A percentile compares a stretch with the other conserved stretches of the same genome.
Evolutionary conservation across 306 rosid genomes (phyloP).

Genomic region (Psophocarpus tetragonolobus): DNA sequence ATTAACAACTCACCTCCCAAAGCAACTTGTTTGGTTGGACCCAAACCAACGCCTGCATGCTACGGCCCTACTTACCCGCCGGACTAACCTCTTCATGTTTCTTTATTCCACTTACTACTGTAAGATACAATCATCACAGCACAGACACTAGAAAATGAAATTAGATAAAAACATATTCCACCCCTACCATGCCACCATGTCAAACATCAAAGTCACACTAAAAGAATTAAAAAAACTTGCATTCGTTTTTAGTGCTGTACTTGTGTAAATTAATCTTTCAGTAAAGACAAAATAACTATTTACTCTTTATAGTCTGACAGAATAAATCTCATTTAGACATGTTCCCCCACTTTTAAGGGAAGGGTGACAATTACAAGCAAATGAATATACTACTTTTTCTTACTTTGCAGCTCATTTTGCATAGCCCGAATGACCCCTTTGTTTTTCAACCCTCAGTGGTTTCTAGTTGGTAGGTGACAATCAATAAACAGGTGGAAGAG

Average conservation of each 20-base stretch:
- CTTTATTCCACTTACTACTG: background rate
- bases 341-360: slow-evolving; percentile 30
- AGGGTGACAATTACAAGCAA: slow-evolving; percentile 31
- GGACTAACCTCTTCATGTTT: slow-evolving; percentile 20
- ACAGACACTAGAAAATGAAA: background rate
- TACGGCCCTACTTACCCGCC: slow-evolving; percentile 40
- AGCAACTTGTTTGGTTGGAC: slow-evolving; percentile 29
- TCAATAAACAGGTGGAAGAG: background rate
- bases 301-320: no score
- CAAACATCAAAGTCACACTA: slow-evolving; percentile 1
- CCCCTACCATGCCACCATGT: background rate
- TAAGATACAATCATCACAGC: background rate
- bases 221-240: background rate
- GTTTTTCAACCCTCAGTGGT: slow-evolving; percentile 23
- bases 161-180: background rate
- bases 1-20: background rate
- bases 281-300: background rate
- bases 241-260: background rate
- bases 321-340: slow-evolving; percentile 19
- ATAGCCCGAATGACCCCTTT: slow-evolving; percentile 20
- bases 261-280: background rate
- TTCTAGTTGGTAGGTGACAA: slow-evolving; percentile 14
- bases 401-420: background rate
- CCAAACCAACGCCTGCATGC: slow-evolving; percentile 15
- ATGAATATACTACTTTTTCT: slow-evolving; percentile 17